Percentiles rank a stretch among this genome's conserved stretches.
Evolutionary conservation across 805 yeast species (phyloP).

Genomic region (Spathaspora gorwiae): DNA sequence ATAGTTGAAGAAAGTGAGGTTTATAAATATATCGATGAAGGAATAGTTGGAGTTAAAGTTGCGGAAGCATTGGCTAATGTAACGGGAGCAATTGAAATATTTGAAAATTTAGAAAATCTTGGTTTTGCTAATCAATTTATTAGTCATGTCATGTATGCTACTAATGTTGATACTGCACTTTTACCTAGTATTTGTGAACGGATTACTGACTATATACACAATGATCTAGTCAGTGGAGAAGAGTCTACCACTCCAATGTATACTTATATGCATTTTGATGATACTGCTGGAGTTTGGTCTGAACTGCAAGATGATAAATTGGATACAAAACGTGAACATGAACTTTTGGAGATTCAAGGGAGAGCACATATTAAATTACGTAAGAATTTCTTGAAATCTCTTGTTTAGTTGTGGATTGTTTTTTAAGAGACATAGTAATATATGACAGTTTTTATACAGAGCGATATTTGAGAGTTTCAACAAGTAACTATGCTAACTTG

Average conservation of each 20-base stretch:
- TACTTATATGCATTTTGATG: background rate
- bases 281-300: background rate
- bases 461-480: no score
- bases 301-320: background rate
- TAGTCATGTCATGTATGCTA: slow-evolving; percentile 14
- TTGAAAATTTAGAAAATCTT: slow-evolving; percentile 8
- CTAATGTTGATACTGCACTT: slow-evolving; percentile 7
- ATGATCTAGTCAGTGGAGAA: background rate
- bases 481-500: no score
- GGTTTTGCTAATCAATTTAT: slow-evolving; percentile 17
- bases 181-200: background rate
- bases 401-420: background rate
- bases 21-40: no score
- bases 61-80: background rate
- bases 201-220: background rate
- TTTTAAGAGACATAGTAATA: no score
- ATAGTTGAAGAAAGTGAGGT: no score
- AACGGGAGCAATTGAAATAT: background rate
- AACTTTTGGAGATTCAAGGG: background rate
- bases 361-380: background rate
- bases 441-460: no score
- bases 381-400: background rate
- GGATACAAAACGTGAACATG: background rate
- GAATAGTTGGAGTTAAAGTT: no score
- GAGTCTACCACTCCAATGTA: no score